Evolutionary conservation across 1,284 basidiomycete species (phyloP), one percentile per base, ranked within the genome.

Genomic region (Sporisorium sorghi): DNA sequence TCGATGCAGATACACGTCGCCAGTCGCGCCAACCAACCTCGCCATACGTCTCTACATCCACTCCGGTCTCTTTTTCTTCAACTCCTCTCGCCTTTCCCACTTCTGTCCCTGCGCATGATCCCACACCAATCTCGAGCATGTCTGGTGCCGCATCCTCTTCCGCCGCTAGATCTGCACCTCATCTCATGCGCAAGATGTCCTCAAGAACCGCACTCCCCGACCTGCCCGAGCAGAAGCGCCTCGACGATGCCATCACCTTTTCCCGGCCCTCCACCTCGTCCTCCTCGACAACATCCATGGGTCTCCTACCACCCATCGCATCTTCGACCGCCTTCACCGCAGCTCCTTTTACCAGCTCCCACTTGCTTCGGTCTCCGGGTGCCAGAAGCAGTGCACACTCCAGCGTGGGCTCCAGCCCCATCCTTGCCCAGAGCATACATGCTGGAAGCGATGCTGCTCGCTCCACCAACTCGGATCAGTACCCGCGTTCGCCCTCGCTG

Each of bases 191-290:
- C 21, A 58, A 49, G 23, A 59, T 52, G 26, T 51, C 56, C 0
- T 73, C 70, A 1, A 43, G 49, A 3, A 57, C 56, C 49, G 42
- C 49, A 5, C 47, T 73, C 2, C 70, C 64, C 17, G 55, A 73
- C n/a, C 64, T 73, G 5, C 70, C 63, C 7, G 70, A 67, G 21
- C 63, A 57, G 39, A 57, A 52, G 14, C 63, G 57, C 6, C 23
- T 60, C 23, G 70, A 63, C 23, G 47, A 63, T 17, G 11, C 50
- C 37, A 14, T 30, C 47, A 17, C 52, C n/a, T 24, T 54, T 23
- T 40, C 49, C 17, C 60, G 56, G 21, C 53, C 67, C 5, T 56
- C 60, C 37, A 63, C 60, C n/a, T 57, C 54, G 4, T 70, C 61
- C 30, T 62, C 51, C 0, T 55, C 52, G 9, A 24, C 56, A 2